A percentile compares a stretch with the other conserved stretches of the same genome.
Evolutionary conservation across 345 rosid species (phyloP).

Genomic region (Brassica rapa): DNA sequence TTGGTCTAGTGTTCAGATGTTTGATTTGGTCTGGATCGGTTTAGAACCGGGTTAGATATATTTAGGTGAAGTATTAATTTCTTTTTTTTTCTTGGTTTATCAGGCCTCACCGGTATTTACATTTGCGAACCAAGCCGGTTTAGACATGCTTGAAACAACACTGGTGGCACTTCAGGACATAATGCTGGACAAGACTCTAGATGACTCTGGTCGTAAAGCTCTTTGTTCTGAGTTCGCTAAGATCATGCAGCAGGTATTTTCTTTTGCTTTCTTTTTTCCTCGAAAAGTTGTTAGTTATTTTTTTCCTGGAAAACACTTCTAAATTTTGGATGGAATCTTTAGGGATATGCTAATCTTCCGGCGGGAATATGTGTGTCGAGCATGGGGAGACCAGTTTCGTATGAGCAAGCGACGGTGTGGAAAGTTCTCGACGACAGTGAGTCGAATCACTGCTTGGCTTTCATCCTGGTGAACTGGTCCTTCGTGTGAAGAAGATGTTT

Average conservation of each 20-base stretch:
- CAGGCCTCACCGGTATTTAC: conserved; percentile 87
- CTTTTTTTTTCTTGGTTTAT: neutral
- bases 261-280: neutral
- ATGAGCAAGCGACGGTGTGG: conserved; percentile 88
- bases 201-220: conserved; percentile 75
- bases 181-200: conserved; percentile 87
- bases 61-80: neutral
- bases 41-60: neutral
- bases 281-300: neutral
- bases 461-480: conserved; percentile 86
- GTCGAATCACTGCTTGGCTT: conserved; percentile 73
- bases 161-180: conserved; percentile 94
- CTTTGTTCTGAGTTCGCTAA: conserved; percentile 79
- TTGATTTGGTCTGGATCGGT: neutral
- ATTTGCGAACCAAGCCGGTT: conserved; percentile 94
- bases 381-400: conserved; percentile 90
- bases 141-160: conserved; percentile 98
- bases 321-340: neutral
- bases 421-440: conserved; percentile 82
- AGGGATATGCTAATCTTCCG: conserved; percentile 81
- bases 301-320: neutral
- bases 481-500: conserved; percentile 49
- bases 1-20: neutral
- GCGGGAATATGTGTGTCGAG: conserved; percentile 83
- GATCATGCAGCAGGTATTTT: conserved; percentile 84